A percentile compares a stretch with the other conserved stretches of the same genome.
These are phyloP conservation scores for Selaginella moellendorffii DNA, from an alignment of 75 land plant genomes.

Conservation along the genomic window DNA sequence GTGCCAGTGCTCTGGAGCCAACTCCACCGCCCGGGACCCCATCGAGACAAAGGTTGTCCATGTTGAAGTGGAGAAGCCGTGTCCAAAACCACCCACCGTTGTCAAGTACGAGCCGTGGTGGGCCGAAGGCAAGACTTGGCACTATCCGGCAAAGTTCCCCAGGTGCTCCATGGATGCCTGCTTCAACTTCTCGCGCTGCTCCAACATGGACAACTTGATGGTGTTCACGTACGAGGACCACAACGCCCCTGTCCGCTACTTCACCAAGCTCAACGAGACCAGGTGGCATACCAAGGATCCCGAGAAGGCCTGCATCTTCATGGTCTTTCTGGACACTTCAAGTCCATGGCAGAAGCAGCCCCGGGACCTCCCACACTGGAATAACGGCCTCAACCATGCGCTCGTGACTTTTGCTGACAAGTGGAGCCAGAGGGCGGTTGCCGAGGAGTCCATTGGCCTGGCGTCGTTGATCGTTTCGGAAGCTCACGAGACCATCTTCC, in stretches of 20 bases:
- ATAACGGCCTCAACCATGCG: conserved; percentile 27
- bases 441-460: conserved; percentile 18
- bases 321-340: conserved; percentile 19
- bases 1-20: too few species aligned
- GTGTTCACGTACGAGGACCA: conserved; percentile 24
- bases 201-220: conserved; percentile 12
- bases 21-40: too few species aligned
- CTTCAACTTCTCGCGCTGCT: conserved; percentile 30
- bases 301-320: conserved; percentile 25
- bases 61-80: background rate
- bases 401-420: conserved; percentile 26
- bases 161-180: conserved; percentile 36
- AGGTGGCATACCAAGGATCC: conserved; percentile 25
- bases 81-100: background rate
- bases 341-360: conserved; percentile 17
- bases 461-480: conserved; percentile 23
- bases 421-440: conserved; percentile 19
- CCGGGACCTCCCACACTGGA: conserved; percentile 20
- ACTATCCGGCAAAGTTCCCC: conserved; percentile 25
- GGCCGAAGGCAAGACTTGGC: conserved; percentile 22
- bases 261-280: conserved; percentile 15
- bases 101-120: conserved; percentile 3
- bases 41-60: background rate
- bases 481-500: conserved; percentile 24
- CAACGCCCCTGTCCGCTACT: conserved; percentile 19